These are phyloP conservation scores for Ephemerocybe angulata DNA, from an alignment of 768 basidiomycete species.

Conservation along the genomic window DNA sequence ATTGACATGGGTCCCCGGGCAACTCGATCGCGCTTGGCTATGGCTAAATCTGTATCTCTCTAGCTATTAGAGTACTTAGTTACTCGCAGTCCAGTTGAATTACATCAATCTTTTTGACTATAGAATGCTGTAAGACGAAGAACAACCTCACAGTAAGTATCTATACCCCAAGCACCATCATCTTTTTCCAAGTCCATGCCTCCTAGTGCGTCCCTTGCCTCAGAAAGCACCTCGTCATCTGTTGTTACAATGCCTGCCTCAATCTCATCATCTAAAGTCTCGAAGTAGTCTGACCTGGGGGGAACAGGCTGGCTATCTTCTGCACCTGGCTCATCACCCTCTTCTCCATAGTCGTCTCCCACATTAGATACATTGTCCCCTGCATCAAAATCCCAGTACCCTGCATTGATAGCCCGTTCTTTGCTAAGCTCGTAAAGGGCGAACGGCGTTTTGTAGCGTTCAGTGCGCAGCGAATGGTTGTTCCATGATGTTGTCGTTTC, in stretches of 20 bases:
- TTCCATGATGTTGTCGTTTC: slow-evolving; percentile 23
- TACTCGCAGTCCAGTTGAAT: no score
- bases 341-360: slow-evolving; percentile 9
- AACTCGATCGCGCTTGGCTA: no score
- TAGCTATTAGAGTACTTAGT: neutral
- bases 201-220: slow-evolving; percentile 2
- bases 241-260: slow-evolving; percentile 12
- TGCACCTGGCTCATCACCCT: neutral
- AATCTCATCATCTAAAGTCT: neutral
- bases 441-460: slow-evolving; percentile 14
- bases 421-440: slow-evolving; percentile 24
- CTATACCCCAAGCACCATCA: slow-evolving; percentile 21
- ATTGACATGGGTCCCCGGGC: no score
- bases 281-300: neutral
- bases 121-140: slow-evolving; percentile 1
- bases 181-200: slow-evolving; percentile 15
- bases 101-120: neutral
- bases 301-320: slow-evolving; percentile 1
- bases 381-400: slow-evolving; percentile 22
- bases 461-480: slow-evolving; percentile 22
- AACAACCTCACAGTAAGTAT: slow-evolving; percentile 15
- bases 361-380: slow-evolving; percentile 16
- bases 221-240: slow-evolving; percentile 15
- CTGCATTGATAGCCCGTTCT: slow-evolving; percentile 18
- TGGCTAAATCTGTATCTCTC: neutral